Base-by-base conservation (phyloP, 2,329 filamentous ascomycete genomes). In the Neophaeococcomyces aloes region DNA sequence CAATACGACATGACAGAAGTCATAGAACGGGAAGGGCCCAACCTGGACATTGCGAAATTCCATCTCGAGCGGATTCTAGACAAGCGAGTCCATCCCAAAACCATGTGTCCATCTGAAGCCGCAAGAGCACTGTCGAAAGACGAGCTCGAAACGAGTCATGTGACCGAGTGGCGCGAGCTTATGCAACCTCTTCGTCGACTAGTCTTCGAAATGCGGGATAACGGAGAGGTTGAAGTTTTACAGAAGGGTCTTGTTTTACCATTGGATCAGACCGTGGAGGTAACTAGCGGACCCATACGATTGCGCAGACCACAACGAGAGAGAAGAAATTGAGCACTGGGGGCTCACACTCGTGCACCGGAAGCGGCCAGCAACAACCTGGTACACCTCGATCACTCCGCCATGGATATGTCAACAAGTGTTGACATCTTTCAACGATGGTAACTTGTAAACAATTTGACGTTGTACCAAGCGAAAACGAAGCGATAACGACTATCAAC, bases 61-160 rank as follows among this genome's bases (percentile, higher is more conserved):
- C 51, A 52, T 36, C 52, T 62, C 35, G 29, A 52, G 29, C 47
- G 45, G 23, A 54, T 65, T 18, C 53, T 67, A 15, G 44, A 48
- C 27, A 38, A 52, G 7, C 57, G 66, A 29, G 50, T 55, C 14
- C 60, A 56, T 38, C 71, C 70, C 8, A 73, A 73, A 53, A 74
- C 71, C 0, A 66, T 72, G 48, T 74, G 71, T 51, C 71, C 70
- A 3, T 72, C 69, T 11, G 70, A 73, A 56, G 61, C 72, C 30
- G 68, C 70, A 1, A 62, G 71, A 19, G 63, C 67, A 1, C 55
- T 73, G 7, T 64, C 66, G 11, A 14, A 45, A 2, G 44, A 55
- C 7, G 68, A 74, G 23, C 55, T 74, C 23, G 41, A 43, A 5
- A 48, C 60, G 21, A 46, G 48, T 7, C 59, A 56, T 2, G 57